A percentile compares a stretch with the other conserved stretches of the same genome.
phyloP scores from a whole-genome alignment of 805 yeast genomes.

The Candida xiaguanensis region DNA sequence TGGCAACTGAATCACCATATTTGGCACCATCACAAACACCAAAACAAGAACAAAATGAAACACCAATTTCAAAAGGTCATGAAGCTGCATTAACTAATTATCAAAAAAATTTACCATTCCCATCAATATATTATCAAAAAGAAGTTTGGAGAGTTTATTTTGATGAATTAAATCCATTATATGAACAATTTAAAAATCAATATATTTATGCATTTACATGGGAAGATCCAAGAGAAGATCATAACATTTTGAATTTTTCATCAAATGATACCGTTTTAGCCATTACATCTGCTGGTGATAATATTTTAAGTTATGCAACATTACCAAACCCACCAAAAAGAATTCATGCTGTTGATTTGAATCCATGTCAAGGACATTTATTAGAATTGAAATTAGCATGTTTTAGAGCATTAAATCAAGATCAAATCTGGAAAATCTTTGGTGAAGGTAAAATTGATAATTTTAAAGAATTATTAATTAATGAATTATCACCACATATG shows the following conservation, averaged over 20 bases:
- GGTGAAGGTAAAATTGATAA: constrained; percentile 67
- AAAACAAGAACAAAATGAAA: constrained; percentile 17
- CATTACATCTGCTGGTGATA: constrained; percentile 85
- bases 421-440: constrained; percentile 69
- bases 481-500: constrained; percentile 61
- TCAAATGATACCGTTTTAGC: constrained; percentile 72
- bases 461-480: constrained; percentile 42
- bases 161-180: constrained; percentile 65
- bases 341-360: constrained; percentile 82
- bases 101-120: constrained; percentile 67
- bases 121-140: constrained; percentile 74
- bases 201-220: constrained; percentile 86
- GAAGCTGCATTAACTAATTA: constrained; percentile 68
- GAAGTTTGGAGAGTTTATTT: constrained; percentile 79
- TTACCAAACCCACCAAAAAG: constrained; percentile 69
- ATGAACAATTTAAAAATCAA: constrained; percentile 70
- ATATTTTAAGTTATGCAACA: constrained; percentile 68
- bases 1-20: constrained; percentile 81
- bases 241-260: constrained; percentile 56
- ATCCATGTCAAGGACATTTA: constrained; percentile 79
- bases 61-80: constrained; percentile 60
- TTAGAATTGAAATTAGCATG: constrained; percentile 77
- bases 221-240: constrained; percentile 88
- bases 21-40: constrained; percentile 50
- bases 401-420: constrained; percentile 51